Base-by-base conservation (phyloP, 164 flowering plant species). In the Amborella trichopoda region DNA sequence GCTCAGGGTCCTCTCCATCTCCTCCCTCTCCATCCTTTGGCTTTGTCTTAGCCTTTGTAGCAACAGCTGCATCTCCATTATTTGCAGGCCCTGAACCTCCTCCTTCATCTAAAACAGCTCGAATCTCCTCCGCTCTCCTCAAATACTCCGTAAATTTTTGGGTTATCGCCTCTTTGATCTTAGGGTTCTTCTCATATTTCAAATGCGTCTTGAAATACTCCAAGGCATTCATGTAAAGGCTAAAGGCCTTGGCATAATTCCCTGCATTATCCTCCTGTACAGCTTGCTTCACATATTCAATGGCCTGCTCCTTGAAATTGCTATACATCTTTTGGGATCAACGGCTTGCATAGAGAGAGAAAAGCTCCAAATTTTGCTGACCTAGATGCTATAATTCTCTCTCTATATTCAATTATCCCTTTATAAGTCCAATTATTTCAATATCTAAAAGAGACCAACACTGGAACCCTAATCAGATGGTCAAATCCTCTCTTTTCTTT, bases 281-380 rank as follows among this genome's bases (percentile, higher is more conserved):
- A 0, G 99, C 99, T 52, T 93, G 96, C 65, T 75, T 81, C 50
- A 83, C 99, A 63, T 76, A 93, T 61, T 88, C 95, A 52, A 88
- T 88, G 24, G 91, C 99, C 61, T 84, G 96, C 46, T 91, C 99
- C 61, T 91, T 91, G 73, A 91, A 91, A 65, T 91, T 87, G 70
- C 99, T 91, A 47, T 87, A 91, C 99, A 91, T 91, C 45, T 62
- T 60, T n/a, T n/a, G n/a, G n/a, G n/a, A n/a, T n/a, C n/a, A n/a
- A n/a, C n/a, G n/a, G n/a, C n/a, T n/a, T n/a, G n/a, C n/a, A n/a
- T n/a, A n/a, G n/a, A n/a, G n/a, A n/a, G n/a, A n/a, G n/a, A n/a
- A n/a, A n/a, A n/a, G n/a, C n/a, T n/a, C n/a, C n/a, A n/a, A n/a
- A n/a, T n/a, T n/a, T n/a, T n/a, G n/a, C n/a, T n/a, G n/a, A n/a